phyloP scores from a whole-genome alignment of 192 early-diverging fungal species.

The Coemansia sp. region DNA sequence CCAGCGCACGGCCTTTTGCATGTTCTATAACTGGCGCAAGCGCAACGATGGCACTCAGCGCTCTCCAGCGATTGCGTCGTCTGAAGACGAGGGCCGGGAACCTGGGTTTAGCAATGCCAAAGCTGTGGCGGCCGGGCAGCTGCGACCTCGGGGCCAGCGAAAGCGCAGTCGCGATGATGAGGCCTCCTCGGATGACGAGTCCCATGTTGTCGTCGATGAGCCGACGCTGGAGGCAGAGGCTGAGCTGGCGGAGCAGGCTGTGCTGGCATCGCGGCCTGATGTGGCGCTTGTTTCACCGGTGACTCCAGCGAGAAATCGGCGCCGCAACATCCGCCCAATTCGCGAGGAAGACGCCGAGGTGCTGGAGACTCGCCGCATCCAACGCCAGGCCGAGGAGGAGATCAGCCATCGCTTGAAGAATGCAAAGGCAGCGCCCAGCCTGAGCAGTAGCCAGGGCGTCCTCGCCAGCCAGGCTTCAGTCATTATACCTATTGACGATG shows the following conservation, averaged over 20 bases:
- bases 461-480: not conserved
- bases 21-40: slow-evolving; percentile 10
- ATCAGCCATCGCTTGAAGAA: slow-evolving; percentile 14
- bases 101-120: not conserved
- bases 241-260: not conserved
- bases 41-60: slow-evolving; percentile 2
- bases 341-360: slow-evolving; percentile 25
- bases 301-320: not conserved
- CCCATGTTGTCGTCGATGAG: not conserved
- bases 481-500: not conserved
- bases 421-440: no score
- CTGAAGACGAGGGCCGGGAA: not conserved
- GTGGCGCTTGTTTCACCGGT: no score
- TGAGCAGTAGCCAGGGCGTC: not conserved
- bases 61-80: not conserved
- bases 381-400: slow-evolving; percentile 6
- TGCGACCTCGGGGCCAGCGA: not conserved
- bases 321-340: slow-evolving; percentile 40
- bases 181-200: not conserved
- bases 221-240: not conserved
- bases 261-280: not conserved
- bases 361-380: slow-evolving; percentile 14
- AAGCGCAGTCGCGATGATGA: not conserved
- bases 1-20: not conserved
- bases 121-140: not conserved